Base-by-base conservation (phyloP, 208 protist species). In the Leishmania aethiopica region DNA sequence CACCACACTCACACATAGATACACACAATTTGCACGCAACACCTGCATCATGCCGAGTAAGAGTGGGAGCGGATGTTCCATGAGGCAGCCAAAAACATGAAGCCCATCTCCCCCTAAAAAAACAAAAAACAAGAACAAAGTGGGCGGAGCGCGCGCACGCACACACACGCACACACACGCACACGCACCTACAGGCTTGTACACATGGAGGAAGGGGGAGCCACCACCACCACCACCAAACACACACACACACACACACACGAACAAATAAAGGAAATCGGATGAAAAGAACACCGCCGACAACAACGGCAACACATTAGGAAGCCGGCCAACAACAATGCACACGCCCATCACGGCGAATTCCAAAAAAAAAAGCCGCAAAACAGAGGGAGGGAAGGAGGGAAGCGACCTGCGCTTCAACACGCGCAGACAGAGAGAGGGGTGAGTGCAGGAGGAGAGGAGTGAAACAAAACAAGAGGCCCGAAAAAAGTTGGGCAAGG, bases 191-290 rank as follows among this genome's bases (percentile, higher is more conserved):
- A 45, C 42, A 45, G 4, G 42, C 42, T 45, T 32, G 28, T n/a
- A 70, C n/a, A 70, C n/a, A 70, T 35, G 37, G 28, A 66, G 28
- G 19, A 35, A 35, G 60, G 15, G 28, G 25, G 60, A 13, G 28
- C 60, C n/a, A 25, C 0, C 60, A 66, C 1, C n/a, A 25, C 6
- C 60, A 66, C 0, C 60, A 66, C 60, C 28, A 66, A 32, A 66
- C 60, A 66, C 60, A 35, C 60, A 66, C 42, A 66, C 25, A 66
- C 59, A 66, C 59, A 66, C 40, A 42, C 3, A 15, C 6, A 60
- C 51, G 51, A 81, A 71, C 60, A 55, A 81, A 69, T 19, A 72
- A 71, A 76, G 49, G 49, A 53, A 55, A 55, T 64, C 10, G 28
- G 10, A 4, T 28, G 6, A 32, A 13, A 64, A 64, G 8, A 64